These are phyloP conservation scores for Opeltia flavorubescens DNA, from an alignment of 495 filamentous ascomycete genomes.

Conservation along the genomic window DNA sequence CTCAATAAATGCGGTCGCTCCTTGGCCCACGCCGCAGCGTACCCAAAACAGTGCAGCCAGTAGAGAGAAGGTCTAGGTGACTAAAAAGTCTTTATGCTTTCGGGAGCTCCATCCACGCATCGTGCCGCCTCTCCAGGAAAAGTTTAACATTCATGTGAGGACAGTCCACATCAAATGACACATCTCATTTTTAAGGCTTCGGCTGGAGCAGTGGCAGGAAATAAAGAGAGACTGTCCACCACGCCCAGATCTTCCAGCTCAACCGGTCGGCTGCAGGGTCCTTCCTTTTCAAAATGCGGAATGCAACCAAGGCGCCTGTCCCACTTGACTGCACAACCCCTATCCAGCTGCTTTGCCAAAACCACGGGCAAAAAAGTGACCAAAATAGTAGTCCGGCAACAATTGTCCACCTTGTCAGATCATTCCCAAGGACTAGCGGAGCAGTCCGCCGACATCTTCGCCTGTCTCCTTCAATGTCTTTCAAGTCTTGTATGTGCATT, in stretches of 20 bases:
- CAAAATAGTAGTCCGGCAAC: conserved; percentile 24
- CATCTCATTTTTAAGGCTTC: too few relatives aligned
- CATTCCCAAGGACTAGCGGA: conserved; percentile 27
- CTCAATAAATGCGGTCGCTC: too few relatives aligned
- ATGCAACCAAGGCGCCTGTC: not conserved
- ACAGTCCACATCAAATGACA: too few relatives aligned
- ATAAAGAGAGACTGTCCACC: not conserved
- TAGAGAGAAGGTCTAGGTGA: too few relatives aligned
- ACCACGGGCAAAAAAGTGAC: conserved; percentile 22
- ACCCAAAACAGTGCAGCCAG: too few relatives aligned
- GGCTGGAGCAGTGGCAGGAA: conserved; percentile 1
- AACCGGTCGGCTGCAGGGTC: not conserved
- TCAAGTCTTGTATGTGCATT: conserved; percentile 34
- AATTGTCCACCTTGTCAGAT: conserved; percentile 22
- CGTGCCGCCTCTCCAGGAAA: too few relatives aligned
- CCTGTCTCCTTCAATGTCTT: conserved; percentile 30
- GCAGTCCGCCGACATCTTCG: conserved; percentile 25
- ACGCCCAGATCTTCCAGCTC: not conserved
- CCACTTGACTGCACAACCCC: not conserved
- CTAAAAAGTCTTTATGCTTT: too few relatives aligned
- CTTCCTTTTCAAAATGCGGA: not conserved
- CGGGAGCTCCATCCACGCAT: too few relatives aligned
- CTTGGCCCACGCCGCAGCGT: too few relatives aligned
- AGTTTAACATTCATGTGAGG: too few relatives aligned
- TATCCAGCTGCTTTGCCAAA: conserved; percentile 16